Base-by-base conservation (phyloP, 2,329 filamentous ascomycete species). In the Colletotrichum liaoningense region DNA sequence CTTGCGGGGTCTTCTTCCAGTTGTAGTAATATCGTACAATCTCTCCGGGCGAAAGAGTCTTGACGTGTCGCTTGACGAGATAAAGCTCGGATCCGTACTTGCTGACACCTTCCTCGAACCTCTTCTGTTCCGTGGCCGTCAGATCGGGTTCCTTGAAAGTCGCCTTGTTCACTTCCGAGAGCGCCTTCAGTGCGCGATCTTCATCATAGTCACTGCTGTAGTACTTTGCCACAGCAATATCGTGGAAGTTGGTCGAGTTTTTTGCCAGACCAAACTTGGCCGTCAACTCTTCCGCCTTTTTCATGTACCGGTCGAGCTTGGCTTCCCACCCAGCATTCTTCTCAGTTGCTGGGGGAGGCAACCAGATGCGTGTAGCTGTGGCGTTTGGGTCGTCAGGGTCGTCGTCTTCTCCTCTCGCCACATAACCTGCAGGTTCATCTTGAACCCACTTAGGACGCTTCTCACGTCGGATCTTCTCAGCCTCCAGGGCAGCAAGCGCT, bases 1-100 rank as follows among this genome's bases (percentile, higher is more conserved):
- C 97, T 72, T 93, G 92, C 2, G 93, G 89, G 0, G 95, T 95
- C 83, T 98, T 98, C 85, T 99, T 99, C 97, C 97, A 99, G 76
- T 94, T 94, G 81, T 99, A 99, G 83, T 98, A 99, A 80, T 94
- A 97, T 4, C 97, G 93, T 30, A 97, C 95, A 74, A 98, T 93
- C 72, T 94, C 91, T 63, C 93, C 92, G 74, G 95, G 92, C 54
- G 90, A 91, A 77, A 97, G 91, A 0, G 93, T 94, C 82, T 95
- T 95, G 78, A 98, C 94, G 81, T 98, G 94, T 77, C 93, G 92
- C 76, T 92, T 95, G 73, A 98, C 93, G 59, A 90, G 89, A 76
- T 94, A 90, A 78, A 97, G 91, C 83, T 99, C 97, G 0, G 96
- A 98, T 26, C 97, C 97, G 79, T 93, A 97, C 80, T 97, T 98